A percentile compares a stretch with the other conserved stretches of the same genome.
These are phyloP conservation scores for Rutstroemia sp. DNA, from an alignment of 2,329 filamentous ascomycete species.

Conservation along the genomic window DNA sequence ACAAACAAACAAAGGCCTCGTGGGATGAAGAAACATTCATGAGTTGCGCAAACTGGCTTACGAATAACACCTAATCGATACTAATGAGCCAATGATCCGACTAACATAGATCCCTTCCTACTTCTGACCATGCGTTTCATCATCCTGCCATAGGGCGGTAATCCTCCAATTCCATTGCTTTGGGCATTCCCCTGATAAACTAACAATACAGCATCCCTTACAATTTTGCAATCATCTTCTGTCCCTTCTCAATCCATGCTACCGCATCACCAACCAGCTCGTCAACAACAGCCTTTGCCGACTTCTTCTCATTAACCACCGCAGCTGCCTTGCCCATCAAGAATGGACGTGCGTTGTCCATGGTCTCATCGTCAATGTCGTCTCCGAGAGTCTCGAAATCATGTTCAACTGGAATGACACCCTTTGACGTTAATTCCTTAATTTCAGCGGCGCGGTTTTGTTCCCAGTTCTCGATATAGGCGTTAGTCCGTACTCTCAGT, in stretches of 20 bases:
- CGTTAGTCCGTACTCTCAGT: slow-evolving; percentile 85
- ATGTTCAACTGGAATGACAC: slow-evolving; percentile 85
- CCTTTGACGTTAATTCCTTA: slow-evolving; percentile 82
- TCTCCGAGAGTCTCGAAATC: slow-evolving; percentile 80
- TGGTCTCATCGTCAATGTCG: slow-evolving; percentile 65
- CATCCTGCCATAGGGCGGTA: too few relatives aligned
- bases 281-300: slow-evolving; percentile 85
- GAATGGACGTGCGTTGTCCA: slow-evolving; percentile 87
- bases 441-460: slow-evolving; percentile 84
- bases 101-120: too few relatives aligned
- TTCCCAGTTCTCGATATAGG: slow-evolving; percentile 92
- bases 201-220: slow-evolving; percentile 28
- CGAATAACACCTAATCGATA: too few relatives aligned
- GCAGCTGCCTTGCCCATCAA: slow-evolving; percentile 97
- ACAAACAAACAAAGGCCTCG: too few relatives aligned
- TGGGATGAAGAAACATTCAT: too few relatives aligned
- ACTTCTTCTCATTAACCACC: slow-evolving; percentile 87
- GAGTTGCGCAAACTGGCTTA: too few relatives aligned
- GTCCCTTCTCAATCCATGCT: slow-evolving; percentile 59
- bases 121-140: too few relatives aligned
- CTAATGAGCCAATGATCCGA: too few relatives aligned
- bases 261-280: slow-evolving; percentile 85
- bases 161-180: too few relatives aligned
- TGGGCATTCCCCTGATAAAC: too few relatives aligned
- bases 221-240: slow-evolving; percentile 63